Evolutionary conservation across 345 rosid species (phyloP).

Genomic region (Gossypium turneri): DNA sequence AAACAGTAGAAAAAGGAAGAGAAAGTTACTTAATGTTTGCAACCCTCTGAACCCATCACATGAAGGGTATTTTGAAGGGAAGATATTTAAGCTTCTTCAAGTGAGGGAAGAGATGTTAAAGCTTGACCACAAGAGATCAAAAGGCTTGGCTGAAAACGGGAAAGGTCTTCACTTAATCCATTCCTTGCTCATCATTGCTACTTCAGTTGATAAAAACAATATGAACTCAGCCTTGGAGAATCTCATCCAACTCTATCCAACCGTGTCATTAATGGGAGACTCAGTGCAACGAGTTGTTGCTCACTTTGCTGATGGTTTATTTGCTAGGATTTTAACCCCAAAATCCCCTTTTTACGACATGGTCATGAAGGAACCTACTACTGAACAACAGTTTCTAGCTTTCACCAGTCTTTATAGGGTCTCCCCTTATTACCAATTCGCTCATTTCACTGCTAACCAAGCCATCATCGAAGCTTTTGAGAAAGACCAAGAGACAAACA

Average conservation of each 20-base stretch:
- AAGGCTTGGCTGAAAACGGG: conserved; percentile 26
- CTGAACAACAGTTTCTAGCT: conserved; percentile 45
- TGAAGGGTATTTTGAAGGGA: conserved; percentile 36
- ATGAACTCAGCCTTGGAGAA: conserved; percentile 28
- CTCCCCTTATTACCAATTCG: conserved; percentile 64
- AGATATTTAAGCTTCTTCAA: conserved; percentile 45
- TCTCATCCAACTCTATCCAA: conserved; percentile 41
- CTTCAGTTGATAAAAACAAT: conserved; percentile 43
- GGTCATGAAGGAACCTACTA: conserved; percentile 51
- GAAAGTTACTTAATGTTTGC: conserved; percentile 6
- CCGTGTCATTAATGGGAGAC: conserved; percentile 46
- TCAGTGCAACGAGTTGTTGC: conserved; percentile 64
- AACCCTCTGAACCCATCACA: conserved; percentile 7
- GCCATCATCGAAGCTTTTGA: conserved; percentile 55
- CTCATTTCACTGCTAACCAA: conserved; percentile 73
- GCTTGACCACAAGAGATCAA: conserved; percentile 25
- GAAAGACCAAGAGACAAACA: conserved; percentile 34
- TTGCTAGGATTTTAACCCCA: conserved; percentile 44
- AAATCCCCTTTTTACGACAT: conserved; percentile 53
- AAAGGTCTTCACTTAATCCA: conserved; percentile 63
- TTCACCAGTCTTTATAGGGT: conserved; percentile 52
- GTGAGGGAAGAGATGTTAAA: conserved; percentile 56
- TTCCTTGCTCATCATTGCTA: conserved; percentile 49
- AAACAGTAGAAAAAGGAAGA: conserved; percentile 33
- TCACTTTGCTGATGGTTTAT: conserved; percentile 50